Percentiles rank a stretch among this genome's conserved stretches.
phyloP scores from a whole-genome alignment of 2,329 filamentous ascomycete species.

The Trichoderma guizhouense region DNA sequence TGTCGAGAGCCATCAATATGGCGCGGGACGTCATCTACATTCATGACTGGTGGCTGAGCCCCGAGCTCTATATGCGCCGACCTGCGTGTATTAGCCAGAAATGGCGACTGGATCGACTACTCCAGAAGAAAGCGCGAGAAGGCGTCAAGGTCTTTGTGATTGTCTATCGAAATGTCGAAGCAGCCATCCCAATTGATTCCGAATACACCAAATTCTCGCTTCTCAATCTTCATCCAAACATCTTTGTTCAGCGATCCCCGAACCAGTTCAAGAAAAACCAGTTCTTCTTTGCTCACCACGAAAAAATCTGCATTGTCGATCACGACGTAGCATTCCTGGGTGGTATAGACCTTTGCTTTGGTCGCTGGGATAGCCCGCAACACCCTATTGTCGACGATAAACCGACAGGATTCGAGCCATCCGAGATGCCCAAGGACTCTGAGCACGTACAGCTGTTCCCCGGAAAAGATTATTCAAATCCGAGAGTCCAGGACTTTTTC shows the following conservation, averaged over 20 bases:
- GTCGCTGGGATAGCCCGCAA: conserved; percentile 94
- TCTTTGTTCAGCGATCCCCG: conserved; percentile 92
- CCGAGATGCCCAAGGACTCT: conserved; percentile 73
- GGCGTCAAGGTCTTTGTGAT: conserved; percentile 98
- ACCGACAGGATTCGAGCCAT: conserved; percentile 85
- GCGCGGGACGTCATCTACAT: conserved; percentile 98
- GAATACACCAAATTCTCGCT: conserved; percentile 97
- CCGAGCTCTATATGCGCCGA: conserved; percentile 90
- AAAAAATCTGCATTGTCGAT: conserved; percentile 96
- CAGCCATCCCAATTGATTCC: conserved; percentile 94
- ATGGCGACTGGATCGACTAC: conserved; percentile 87
- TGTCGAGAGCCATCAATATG: conserved; percentile 94
- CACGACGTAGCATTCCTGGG: conserved; percentile 95
- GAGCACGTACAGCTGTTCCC: conserved; percentile 96
- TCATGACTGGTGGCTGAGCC: conserved; percentile 98
- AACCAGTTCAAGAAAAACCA: conserved; percentile 99
- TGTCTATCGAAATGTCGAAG: conserved; percentile 95
- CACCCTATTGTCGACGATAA: conserved; percentile 91
- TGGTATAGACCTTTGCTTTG: conserved; percentile 94
- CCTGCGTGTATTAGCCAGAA: conserved; percentile 96
- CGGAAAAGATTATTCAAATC: conserved; percentile 97
- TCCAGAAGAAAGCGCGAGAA: conserved; percentile 91
- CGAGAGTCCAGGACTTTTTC: conserved; percentile 92
- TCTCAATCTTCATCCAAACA: conserved; percentile 90
- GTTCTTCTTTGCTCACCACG: conserved; percentile 98